Conservation (phyloP, 2,329 filamentous ascomycete species). For the Trichoderma koningii region DNA sequence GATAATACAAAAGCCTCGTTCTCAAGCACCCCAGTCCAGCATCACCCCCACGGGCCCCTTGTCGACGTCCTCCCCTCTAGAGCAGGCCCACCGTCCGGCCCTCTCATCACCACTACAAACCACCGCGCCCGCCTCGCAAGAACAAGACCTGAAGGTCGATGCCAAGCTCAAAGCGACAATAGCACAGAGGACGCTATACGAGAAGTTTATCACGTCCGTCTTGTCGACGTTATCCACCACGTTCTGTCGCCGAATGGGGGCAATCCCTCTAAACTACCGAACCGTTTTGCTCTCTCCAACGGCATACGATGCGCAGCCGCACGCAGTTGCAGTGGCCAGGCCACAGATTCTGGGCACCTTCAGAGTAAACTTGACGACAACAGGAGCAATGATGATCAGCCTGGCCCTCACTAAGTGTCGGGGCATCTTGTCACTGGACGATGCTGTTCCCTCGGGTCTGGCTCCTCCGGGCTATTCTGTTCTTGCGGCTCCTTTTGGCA, state of each 20-base stretch:
- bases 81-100: slow-evolving; percentile 39
- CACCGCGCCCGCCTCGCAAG: slow-evolving; percentile 27
- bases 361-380: slow-evolving; percentile 57
- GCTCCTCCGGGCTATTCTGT: slow-evolving; percentile 49
- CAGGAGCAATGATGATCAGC: slow-evolving; percentile 55
- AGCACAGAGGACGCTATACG: slow-evolving; percentile 50
- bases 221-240: slow-evolving; percentile 52
- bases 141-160: slow-evolving; percentile 35
- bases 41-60: slow-evolving; percentile 52
- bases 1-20: slow-evolving; percentile 50
- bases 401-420: slow-evolving; percentile 51
- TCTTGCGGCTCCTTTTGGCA: slow-evolving; percentile 57
- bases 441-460: slow-evolving; percentile 45
- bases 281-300: slow-evolving; percentile 51
- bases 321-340: slow-evolving; percentile 29
- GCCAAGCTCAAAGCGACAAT: slow-evolving; percentile 33
- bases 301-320: slow-evolving; percentile 28
- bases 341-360: slow-evolving; percentile 51
- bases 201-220: slow-evolving; percentile 56
- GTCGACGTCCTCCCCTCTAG: slow-evolving; percentile 45
- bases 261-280: slow-evolving; percentile 56
- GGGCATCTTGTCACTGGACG: slow-evolving; percentile 51
- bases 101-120: slow-evolving; percentile 27
- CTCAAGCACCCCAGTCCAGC: slow-evolving; percentile 42
- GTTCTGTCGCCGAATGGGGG: slow-evolving; percentile 52